Evolutionary conservation across 257 asterid species (phyloP), one percentile per base, ranked within the genome.

Genomic region (Nicotiana tabacum): DNA sequence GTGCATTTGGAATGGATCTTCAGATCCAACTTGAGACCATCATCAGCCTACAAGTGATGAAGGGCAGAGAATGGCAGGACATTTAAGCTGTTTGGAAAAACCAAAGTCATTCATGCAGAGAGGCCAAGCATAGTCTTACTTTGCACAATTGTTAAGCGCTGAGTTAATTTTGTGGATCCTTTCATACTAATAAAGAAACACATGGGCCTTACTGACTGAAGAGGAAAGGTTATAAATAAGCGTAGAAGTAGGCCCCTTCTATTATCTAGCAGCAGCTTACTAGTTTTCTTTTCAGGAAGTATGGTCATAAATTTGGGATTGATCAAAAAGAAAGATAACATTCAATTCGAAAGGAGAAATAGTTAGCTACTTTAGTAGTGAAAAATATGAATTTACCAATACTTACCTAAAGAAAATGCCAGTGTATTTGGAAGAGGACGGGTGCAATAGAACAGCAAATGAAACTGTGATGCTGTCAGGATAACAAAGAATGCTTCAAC

Each of bases 391-490:
- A 74, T 15, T 37, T 13, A 51, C 27, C 51, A 16, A 15, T 74
- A 15, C 82, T 86, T 87, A 96, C 99, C 99, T 90, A 94, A 85
- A 80, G 96, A 94, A 92, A 94, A 91, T 24, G 99, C 99, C 84
- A 94, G 88, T 85, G 93, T 83, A 77, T 96, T 96, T 77, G 99
- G 99, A 88, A 96, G 99, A 48, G 99, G 97, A 33, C 99, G 97
- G 0, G 99, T 87, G 92, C 98, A 92, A 87, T 96, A 96, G 91
- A 96, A 96, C 90, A 96, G 87, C 88, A 90, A 78, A 92, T 96
- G 99, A 86, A 96, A 96, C 89, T 96, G 98, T 85, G 91, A 80
- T 1, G 92, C 91, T n/a, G 96, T 93, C 87, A 96, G 88, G 83
- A 91, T 84, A 65, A 92, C 91, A 85, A 93, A 96, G 86, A 96